These are phyloP conservation scores for Phycomyces nitens DNA, from an alignment of 192 early-diverging fungal species.

Conservation along the genomic window DNA sequence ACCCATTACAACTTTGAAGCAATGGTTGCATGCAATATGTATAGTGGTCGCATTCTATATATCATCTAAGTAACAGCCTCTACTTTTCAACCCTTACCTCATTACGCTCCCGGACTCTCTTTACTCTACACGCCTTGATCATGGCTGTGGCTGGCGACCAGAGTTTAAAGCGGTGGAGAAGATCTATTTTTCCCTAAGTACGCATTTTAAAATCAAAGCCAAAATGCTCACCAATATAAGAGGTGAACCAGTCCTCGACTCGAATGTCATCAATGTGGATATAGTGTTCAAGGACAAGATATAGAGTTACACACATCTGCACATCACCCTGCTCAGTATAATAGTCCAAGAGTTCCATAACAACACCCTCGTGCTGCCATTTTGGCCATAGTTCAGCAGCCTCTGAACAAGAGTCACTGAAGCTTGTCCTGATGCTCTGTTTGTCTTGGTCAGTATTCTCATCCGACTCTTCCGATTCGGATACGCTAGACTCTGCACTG, in stretches of 20 bases:
- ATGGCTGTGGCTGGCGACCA: constrained; percentile 64
- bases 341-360: constrained; percentile 59
- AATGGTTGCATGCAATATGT: constrained; percentile 64
- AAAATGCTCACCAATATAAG: constrained; percentile 62
- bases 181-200: constrained; percentile 36
- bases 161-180: constrained; percentile 68
- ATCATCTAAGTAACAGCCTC: not conserved
- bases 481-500: not conserved
- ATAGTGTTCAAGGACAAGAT: constrained; percentile 51
- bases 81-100: constrained; percentile 29
- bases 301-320: constrained; percentile 75
- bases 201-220: not conserved
- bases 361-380: constrained; percentile 47
- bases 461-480: constrained; percentile 12
- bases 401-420: constrained; percentile 5
- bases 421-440: not conserved
- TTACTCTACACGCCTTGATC: constrained; percentile 49
- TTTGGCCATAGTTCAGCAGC: constrained; percentile 19
- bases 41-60: constrained; percentile 68
- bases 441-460: constrained; percentile 17
- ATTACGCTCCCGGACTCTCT: constrained; percentile 42
- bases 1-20: constrained; percentile 56
- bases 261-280: constrained; percentile 42
- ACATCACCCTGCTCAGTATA: constrained; percentile 78
- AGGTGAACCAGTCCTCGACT: constrained; percentile 61